These are phyloP conservation scores for Claviceps arundinis DNA, from an alignment of 2,329 filamentous ascomycete genomes.

Conservation along the genomic window DNA sequence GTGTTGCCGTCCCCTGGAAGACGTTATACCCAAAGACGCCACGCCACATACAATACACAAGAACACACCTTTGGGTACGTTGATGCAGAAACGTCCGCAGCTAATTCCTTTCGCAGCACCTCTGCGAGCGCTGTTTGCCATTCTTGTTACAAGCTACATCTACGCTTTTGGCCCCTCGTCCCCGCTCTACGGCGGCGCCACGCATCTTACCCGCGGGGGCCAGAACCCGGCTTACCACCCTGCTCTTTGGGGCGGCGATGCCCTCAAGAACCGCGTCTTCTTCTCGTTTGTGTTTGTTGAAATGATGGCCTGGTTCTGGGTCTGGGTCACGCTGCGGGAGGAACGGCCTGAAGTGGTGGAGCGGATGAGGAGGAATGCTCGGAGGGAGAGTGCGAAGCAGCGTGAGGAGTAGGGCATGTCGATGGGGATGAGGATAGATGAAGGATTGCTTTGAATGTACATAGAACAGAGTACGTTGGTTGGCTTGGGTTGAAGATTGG, in stretches of 20 bases:
- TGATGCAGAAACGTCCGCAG: no score
- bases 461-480: no score
- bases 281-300: constrained; percentile 81
- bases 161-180: constrained; percentile 45
- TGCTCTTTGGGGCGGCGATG: constrained; percentile 42
- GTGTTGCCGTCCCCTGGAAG: no score
- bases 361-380: constrained; percentile 20
- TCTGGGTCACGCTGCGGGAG: constrained; percentile 56
- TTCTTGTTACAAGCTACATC: constrained; percentile 48
- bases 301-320: constrained; percentile 79
- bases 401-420: not conserved
- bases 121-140: constrained; percentile 51
- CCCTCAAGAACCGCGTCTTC: constrained; percentile 69
- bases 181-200: constrained; percentile 27
- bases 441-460: no score
- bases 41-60: constrained; percentile 11
- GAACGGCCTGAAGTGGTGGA: constrained; percentile 35
- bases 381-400: constrained; percentile 5
- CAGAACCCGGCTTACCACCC: constrained; percentile 20
- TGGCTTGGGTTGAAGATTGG: no score
- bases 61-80: not conserved
- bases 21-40: no score
- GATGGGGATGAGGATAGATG: no score
- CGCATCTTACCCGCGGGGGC: constrained; percentile 13
- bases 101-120: constrained; percentile 30